Percentiles rank a stretch among this genome's conserved stretches.
Evolutionary conservation across 1,139 yeast genomes (phyloP).

Genomic region (Ogataea hybrid): DNA sequence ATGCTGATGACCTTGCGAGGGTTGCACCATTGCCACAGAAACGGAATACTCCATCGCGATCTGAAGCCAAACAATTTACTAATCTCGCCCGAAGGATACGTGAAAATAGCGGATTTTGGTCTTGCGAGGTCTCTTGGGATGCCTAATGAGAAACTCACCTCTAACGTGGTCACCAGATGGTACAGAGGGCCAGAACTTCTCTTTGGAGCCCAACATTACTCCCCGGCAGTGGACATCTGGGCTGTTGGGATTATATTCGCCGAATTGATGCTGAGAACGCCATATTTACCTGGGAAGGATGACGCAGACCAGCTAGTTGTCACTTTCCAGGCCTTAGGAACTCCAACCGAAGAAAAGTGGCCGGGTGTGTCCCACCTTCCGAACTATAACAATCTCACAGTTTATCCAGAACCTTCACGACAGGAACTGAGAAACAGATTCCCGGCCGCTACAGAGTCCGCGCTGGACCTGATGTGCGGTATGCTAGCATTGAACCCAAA

Average conservation of each 20-base stretch:
- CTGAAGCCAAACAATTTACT: constrained; percentile 80
- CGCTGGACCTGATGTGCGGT: constrained; percentile 70
- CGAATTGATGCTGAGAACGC: constrained; percentile 90
- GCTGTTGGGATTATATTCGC: constrained; percentile 94
- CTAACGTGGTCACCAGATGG: constrained; percentile 97
- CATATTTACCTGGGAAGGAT: constrained; percentile 89
- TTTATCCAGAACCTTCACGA: constrained; percentile 82
- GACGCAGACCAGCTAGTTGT: constrained; percentile 88
- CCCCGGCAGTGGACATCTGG: constrained; percentile 91
- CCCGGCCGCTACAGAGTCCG: constrained; percentile 88
- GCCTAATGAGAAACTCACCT: constrained; percentile 78
- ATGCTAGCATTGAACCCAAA: constrained; percentile 77
- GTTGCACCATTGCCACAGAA: constrained; percentile 91
- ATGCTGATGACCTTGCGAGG: constrained; percentile 91
- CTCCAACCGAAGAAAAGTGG: constrained; percentile 93
- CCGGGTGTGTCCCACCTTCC: constrained; percentile 84
- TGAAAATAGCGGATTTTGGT: constrained; percentile 97
- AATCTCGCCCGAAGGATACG: constrained; percentile 79
- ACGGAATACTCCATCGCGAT: constrained; percentile 87
- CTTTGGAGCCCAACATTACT: constrained; percentile 86
- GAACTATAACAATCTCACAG: constrained; percentile 63
- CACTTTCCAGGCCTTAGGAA: constrained; percentile 91
- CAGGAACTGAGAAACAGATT: constrained; percentile 81
- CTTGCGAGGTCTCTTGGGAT: constrained; percentile 81
- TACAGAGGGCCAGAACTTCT: constrained; percentile 92